phyloP scores from a whole-genome alignment of 257 asterid species.

The Mentha longifolia region DNA sequence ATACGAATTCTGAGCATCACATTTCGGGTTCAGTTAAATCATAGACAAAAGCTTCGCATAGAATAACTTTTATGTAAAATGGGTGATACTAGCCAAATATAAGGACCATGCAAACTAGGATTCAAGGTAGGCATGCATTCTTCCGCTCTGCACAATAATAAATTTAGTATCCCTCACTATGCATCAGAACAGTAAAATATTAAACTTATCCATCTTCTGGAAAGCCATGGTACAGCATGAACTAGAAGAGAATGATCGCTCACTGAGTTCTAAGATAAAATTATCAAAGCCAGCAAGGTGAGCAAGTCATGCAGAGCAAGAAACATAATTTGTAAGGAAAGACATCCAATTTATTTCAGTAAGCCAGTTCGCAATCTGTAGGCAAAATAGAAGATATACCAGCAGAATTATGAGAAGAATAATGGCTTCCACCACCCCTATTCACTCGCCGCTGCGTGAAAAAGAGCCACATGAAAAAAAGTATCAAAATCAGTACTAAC shows the following conservation, averaged over 20 bases:
- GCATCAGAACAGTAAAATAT: too few relatives aligned
- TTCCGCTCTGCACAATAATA: too few relatives aligned
- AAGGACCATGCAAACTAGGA: too few relatives aligned
- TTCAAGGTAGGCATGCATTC: too few relatives aligned
- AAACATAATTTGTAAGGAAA: neutral
- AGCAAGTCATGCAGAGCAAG: neutral
- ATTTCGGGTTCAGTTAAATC: neutral
- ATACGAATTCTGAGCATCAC: neutral
- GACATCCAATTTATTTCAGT: neutral
- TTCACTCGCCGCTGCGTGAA: conserved; percentile 47
- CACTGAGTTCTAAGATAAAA: too few relatives aligned
- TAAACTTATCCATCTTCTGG: too few relatives aligned
- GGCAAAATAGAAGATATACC: conserved; percentile 37
- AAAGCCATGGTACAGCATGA: too few relatives aligned
- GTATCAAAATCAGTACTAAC: neutral
- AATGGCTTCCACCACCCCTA: conserved; percentile 41
- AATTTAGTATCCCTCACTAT: too few relatives aligned
- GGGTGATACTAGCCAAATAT: too few relatives aligned
- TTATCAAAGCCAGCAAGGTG: neutral
- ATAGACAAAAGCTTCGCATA: too few relatives aligned
- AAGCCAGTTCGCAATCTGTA: neutral
- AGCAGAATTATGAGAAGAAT: conserved; percentile 39
- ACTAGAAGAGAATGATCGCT: too few relatives aligned
- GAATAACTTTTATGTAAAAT: too few relatives aligned
- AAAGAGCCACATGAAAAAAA: neutral